Conservation (phyloP, 306 rosid species). For the Geum urbanum region DNA sequence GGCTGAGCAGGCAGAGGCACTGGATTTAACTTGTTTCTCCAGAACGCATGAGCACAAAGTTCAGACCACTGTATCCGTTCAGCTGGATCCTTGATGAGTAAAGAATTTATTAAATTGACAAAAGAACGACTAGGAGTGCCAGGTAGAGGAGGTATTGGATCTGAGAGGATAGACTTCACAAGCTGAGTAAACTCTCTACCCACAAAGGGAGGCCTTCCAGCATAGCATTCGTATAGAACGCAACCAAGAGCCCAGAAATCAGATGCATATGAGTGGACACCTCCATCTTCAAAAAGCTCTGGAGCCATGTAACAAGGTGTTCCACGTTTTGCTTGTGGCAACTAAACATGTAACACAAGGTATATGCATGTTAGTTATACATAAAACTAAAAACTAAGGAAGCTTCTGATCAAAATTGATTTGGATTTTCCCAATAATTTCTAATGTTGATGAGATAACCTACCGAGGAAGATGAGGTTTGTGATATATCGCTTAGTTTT, state of each 20-base stretch:
- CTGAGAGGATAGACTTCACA: constrained; percentile 86
- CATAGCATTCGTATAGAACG: constrained; percentile 84
- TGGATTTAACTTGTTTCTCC: constrained; percentile 61
- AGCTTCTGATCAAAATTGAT: constrained; percentile 13
- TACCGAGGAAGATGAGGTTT: constrained; percentile 70
- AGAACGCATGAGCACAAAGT: constrained; percentile 87
- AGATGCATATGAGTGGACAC: constrained; percentile 89
- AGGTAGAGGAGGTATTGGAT: constrained; percentile 81
- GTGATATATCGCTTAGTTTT: constrained; percentile 77
- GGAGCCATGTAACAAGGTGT: constrained; percentile 99
- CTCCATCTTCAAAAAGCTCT: constrained; percentile 92
- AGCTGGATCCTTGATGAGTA: constrained; percentile 89
- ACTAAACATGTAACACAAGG: constrained; percentile 42
- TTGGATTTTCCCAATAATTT: not conserved
- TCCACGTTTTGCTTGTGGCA: constrained; percentile 93
- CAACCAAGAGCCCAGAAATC: constrained; percentile 99
- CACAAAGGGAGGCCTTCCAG: constrained; percentile 90
- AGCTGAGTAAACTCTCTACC: constrained; percentile 92
- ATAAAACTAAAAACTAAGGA: not conserved
- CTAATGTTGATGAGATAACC: constrained; percentile 24
- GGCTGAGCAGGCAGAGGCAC: constrained; percentile 81
- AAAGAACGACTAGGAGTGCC: constrained; percentile 91
- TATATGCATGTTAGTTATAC: constrained; percentile 23
- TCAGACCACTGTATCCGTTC: constrained; percentile 92
- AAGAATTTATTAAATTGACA: constrained; percentile 76